These are phyloP conservation scores for Nakazawaea anatomiae DNA, from an alignment of 805 yeast genomes.

Conservation along the genomic window DNA sequence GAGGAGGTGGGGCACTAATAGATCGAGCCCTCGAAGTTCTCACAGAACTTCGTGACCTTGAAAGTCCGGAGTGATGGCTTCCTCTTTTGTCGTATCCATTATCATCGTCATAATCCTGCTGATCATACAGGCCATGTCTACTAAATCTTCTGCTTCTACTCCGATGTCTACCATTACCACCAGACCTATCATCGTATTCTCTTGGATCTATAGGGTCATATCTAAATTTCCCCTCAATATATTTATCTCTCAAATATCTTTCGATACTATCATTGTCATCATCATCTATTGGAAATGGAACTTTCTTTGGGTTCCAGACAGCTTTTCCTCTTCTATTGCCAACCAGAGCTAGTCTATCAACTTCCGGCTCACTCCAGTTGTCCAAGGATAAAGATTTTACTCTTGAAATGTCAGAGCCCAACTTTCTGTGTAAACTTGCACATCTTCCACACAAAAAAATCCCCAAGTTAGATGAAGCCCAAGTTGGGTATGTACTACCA, in stretches of 20 bases:
- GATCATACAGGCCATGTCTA: neutral
- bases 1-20: slow-evolving; percentile 24
- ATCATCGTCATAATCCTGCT: slow-evolving; percentile 7
- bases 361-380: slow-evolving; percentile 54
- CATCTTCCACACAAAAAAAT: slow-evolving; percentile 79
- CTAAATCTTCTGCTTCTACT: neutral
- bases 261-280: slow-evolving; percentile 71
- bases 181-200: slow-evolving; percentile 27
- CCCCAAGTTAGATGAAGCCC: slow-evolving; percentile 47
- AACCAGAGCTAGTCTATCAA: slow-evolving; percentile 33
- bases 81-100: slow-evolving; percentile 7
- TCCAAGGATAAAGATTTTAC: slow-evolving; percentile 75
- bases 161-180: neutral
- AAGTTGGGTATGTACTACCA: slow-evolving; percentile 58
- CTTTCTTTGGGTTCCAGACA: slow-evolving; percentile 63
- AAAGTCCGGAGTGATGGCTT: slow-evolving; percentile 3
- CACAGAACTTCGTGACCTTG: slow-evolving; percentile 14
- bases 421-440: slow-evolving; percentile 68
- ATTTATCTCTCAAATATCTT: slow-evolving; percentile 60
- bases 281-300: slow-evolving; percentile 70
- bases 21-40: slow-evolving; percentile 2
- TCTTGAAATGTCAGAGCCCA: slow-evolving; percentile 54
- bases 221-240: slow-evolving; percentile 55
- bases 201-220: slow-evolving; percentile 28
- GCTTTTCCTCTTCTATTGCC: slow-evolving; percentile 61